Percentiles rank a stretch among this genome's conserved stretches.
Evolutionary conservation across 495 filamentous ascomycete species (phyloP).

Genomic region (Beverwykella pulmonaria): DNA sequence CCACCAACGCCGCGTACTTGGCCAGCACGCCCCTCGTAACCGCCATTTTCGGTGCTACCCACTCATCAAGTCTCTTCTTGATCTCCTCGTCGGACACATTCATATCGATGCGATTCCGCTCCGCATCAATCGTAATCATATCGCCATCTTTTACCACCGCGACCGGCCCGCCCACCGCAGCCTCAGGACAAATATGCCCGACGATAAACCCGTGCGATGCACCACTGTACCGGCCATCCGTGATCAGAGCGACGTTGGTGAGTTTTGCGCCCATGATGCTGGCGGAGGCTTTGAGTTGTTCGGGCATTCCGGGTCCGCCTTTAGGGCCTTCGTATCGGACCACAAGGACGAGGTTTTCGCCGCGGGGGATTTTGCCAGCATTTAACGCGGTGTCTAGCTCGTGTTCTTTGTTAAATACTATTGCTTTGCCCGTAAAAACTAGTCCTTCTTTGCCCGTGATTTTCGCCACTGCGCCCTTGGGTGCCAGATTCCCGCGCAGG

Average conservation of each 20-base stretch:
- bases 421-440: conserved; percentile 76
- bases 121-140: conserved; percentile 81
- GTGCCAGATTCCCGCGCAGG: conserved; percentile 85
- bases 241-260: conserved; percentile 87
- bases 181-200: conserved; percentile 91
- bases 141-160: conserved; percentile 81
- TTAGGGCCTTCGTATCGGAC: conserved; percentile 96
- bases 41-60: conserved; percentile 71
- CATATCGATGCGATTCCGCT: conserved; percentile 73
- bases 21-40: conserved; percentile 87
- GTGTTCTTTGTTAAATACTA: conserved; percentile 89
- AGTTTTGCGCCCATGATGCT: conserved; percentile 92
- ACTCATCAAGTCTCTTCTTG: conserved; percentile 62
- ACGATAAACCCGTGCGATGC: conserved; percentile 96
- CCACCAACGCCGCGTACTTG: conserved; percentile 81
- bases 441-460: conserved; percentile 96
- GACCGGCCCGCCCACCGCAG: conserved; percentile 80
- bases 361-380: conserved; percentile 68
- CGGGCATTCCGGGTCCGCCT: conserved; percentile 98
- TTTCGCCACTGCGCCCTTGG: conserved; percentile 91
- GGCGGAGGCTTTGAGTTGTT: conserved; percentile 86
- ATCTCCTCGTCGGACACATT: conserved; percentile 78
- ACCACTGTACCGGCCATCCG: conserved; percentile 89
- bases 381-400: conserved; percentile 76
- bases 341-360: conserved; percentile 85